Evolutionary conservation across 805 yeast species (phyloP).

Genomic region (Candida glaebosa): DNA sequence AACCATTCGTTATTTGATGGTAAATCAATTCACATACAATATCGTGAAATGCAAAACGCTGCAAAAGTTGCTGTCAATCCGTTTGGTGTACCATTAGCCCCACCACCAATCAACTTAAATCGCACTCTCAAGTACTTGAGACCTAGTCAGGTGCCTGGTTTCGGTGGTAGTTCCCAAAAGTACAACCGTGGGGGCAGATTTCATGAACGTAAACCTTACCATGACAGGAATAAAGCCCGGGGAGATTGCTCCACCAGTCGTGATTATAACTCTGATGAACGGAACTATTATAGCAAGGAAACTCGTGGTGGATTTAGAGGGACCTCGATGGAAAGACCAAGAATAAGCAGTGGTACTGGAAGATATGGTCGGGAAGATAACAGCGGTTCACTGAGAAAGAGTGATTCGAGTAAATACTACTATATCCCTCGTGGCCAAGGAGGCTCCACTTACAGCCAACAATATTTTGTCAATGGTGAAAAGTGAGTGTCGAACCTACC

Average conservation of each 20-base stretch:
- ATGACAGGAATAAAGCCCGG: not conserved
- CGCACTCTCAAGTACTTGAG: not conserved
- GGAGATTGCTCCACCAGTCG: not conserved
- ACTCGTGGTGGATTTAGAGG: not conserved
- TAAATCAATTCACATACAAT: slow-evolving; percentile 82
- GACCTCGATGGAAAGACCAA: not conserved
- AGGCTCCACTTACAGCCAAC: not conserved
- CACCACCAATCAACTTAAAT: slow-evolving; percentile 69
- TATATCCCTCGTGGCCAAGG: not conserved
- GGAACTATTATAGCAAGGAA: slow-evolving; percentile 1
- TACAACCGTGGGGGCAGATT: not conserved
- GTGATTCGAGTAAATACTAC: not conserved
- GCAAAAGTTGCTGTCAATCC: slow-evolving; percentile 4
- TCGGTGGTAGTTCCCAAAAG: not conserved
- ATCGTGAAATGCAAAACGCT: slow-evolving; percentile 50
- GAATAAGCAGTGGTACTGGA: not conserved
- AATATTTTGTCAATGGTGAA: not conserved
- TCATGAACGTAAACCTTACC: not conserved
- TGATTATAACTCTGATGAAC: not conserved
- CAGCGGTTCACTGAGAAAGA: not conserved
- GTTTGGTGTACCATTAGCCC: slow-evolving; percentile 54
- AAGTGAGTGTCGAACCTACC: not conserved
- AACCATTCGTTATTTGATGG: slow-evolving; percentile 74
- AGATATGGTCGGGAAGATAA: not conserved
- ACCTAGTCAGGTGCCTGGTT: not conserved